These are phyloP conservation scores for Thelonectria rubi DNA, from an alignment of 2,329 filamentous ascomycete species.

Conservation along the genomic window DNA sequence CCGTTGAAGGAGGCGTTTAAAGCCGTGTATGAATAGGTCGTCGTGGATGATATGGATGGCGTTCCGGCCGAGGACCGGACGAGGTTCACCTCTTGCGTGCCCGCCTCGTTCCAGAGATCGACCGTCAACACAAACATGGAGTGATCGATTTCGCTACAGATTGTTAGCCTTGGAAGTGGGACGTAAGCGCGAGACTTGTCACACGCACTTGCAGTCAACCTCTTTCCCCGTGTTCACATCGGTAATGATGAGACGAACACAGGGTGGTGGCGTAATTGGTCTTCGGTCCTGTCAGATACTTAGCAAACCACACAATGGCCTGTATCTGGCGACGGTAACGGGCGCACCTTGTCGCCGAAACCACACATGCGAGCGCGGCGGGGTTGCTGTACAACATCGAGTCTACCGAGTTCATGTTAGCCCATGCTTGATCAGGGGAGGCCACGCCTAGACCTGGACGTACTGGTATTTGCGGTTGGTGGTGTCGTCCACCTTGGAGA, in stretches of 20 bases:
- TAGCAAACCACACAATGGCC: conserved; percentile 11
- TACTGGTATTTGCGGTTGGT: conserved; percentile 50
- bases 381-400: conserved; percentile 89
- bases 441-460: conserved; percentile 19
- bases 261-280: conserved; percentile 95
- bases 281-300: conserved; percentile 75
- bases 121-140: conserved; percentile 67
- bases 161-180: conserved; percentile 16
- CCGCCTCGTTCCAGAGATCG: conserved; percentile 73
- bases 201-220: conserved; percentile 80
- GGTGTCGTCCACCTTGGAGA: conserved; percentile 48
- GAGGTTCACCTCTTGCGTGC: conserved; percentile 71
- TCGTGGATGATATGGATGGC: conserved; percentile 84
- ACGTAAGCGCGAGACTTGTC: background rate
- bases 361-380: conserved; percentile 96
- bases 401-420: conserved; percentile 53
- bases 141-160: conserved; percentile 49
- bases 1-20: conserved; percentile 42
- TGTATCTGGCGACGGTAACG: background rate
- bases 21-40: conserved; percentile 75
- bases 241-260: conserved; percentile 82
- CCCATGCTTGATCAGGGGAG: background rate
- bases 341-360: conserved; percentile 91
- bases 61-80: conserved; percentile 70
- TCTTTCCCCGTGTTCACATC: conserved; percentile 80